Evolutionary conservation across 768 basidiomycete species (phyloP), one percentile per base, ranked within the genome.

Genomic region (Leccinum rimulosum): DNA sequence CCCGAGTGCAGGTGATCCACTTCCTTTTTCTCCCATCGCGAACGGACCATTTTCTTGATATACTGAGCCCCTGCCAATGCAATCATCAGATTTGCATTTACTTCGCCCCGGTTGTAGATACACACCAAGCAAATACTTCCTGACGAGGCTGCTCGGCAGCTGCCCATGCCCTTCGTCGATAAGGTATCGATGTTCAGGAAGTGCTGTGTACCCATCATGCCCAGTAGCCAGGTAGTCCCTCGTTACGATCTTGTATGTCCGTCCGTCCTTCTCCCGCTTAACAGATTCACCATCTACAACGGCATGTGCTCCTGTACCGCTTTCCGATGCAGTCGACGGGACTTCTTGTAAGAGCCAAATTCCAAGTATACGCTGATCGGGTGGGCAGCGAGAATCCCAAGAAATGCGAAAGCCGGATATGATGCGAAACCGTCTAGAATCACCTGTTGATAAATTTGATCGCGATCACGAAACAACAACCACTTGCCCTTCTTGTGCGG

Each of bases 401-500:
- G 84, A 81, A 8, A 95, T 87, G 12, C 84, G 85, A 43, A 95
- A 81, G 17, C 94, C 94, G 27, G 93, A 89, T 36, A 96, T 78
- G 12, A 93, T 80, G 0, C 94, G 93, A 74, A 97, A 97, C 12
- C 94, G 91, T 25, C 93, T 95, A 53, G 12, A 52, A 51, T 11
- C 12, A 48, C 3, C 5, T 14, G 9, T 68, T 19, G 59, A 50
- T 19, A 6, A 22, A 35, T 48, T 38, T 7, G 1, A 8, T 43
- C 40, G 7, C 35, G 31, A 27, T 28, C 12, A 40, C 28, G 28
- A 30, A 30, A 0, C 22, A 22, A 22, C 57, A 22, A 22, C 22
- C 3, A 58, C 78, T 72, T 60, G 87, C 93, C 94, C 94, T 80
- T 95, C 94, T 73, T 94, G 93, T 15, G 92, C 87, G 9, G 94